These are phyloP conservation scores for Vitis hybrid DNA, from an alignment of 177 flowering plant species.

Conservation along the genomic window DNA sequence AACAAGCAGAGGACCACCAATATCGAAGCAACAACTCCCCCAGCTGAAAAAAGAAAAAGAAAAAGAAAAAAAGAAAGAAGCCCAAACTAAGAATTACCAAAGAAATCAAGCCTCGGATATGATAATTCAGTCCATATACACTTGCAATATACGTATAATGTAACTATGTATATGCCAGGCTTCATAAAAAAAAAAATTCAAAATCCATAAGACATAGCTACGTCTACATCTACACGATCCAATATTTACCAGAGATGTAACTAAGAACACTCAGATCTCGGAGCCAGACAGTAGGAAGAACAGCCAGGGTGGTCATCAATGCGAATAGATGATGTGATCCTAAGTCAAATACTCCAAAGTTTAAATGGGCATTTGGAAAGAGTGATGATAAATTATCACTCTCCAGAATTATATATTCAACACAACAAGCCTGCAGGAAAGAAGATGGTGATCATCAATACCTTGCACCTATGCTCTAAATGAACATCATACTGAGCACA, in stretches of 20 bases:
- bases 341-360: constrained; percentile 52
- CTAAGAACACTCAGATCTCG: constrained; percentile 82
- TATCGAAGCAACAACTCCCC: constrained; percentile 90
- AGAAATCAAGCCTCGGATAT: too few relatives aligned
- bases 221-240: background rate
- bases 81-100: background rate
- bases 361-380: constrained; percentile 86
- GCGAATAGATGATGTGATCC: constrained; percentile 76
- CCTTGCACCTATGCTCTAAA: too few relatives aligned
- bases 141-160: too few relatives aligned
- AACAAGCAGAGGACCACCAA: constrained; percentile 73
- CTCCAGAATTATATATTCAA: constrained; percentile 93
- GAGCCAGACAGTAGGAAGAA: constrained; percentile 95
- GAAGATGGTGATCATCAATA: background rate
- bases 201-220: background rate
- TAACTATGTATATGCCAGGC: too few relatives aligned
- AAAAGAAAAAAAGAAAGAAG: constrained; percentile 2
- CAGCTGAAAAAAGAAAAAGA: constrained; percentile 69
- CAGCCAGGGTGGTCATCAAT: constrained; percentile 61
- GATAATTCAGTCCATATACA: background rate
- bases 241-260: constrained; percentile 74
- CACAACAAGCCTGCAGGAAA: constrained; percentile 80
- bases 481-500: too few relatives aligned
- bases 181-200: background rate
- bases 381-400: constrained; percentile 85